A percentile compares a stretch with the other conserved stretches of the same genome.
These are phyloP conservation scores for Fraxinus paxiana DNA, from an alignment of 305 asterid genomes.

Conservation along the genomic window DNA sequence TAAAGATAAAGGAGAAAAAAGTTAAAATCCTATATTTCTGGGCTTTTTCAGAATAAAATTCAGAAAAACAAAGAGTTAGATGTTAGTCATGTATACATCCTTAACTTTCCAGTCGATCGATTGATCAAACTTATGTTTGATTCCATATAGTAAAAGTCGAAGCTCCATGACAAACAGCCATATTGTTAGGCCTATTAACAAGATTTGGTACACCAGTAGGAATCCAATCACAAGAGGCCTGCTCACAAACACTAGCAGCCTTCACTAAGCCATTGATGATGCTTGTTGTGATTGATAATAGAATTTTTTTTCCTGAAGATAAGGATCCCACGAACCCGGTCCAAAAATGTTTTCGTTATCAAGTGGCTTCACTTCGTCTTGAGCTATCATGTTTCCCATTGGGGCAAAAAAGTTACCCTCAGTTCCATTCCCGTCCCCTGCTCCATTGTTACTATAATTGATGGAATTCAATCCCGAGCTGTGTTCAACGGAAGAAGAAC, in stretches of 20 bases:
- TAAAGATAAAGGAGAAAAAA: background rate
- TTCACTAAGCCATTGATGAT: conserved; percentile 19
- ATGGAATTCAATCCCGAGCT: conserved; percentile 31
- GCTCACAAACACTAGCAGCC: conserved; percentile 31
- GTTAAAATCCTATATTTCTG: conserved; percentile 13
- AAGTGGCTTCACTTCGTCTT: conserved; percentile 33
- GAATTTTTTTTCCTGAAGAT: conserved; percentile 36
- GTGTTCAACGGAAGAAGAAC: conserved; percentile 39
- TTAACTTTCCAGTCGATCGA: background rate
- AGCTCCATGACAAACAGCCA: conserved; percentile 35
- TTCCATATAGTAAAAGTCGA: conserved; percentile 60
- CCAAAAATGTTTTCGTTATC: conserved; percentile 34
- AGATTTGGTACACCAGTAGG: conserved; percentile 48
- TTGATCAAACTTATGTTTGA: conserved; percentile 18
- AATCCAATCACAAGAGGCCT: conserved; percentile 46
- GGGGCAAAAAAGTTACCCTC: conserved; percentile 30
- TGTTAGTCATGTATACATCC: conserved; percentile 44
- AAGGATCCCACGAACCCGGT: conserved; percentile 34
- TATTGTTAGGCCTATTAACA: conserved; percentile 28
- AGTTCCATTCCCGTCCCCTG: conserved; percentile 23
- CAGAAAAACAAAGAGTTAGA: conserved; percentile 7
- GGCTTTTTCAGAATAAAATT: background rate
- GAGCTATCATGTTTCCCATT: conserved; percentile 31
- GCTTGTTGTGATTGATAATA: conserved; percentile 42
- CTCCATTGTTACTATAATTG: conserved; percentile 20